These are phyloP conservation scores for Choiromyces venosus DNA, from an alignment of 495 filamentous ascomycete genomes.

Conservation along the genomic window DNA sequence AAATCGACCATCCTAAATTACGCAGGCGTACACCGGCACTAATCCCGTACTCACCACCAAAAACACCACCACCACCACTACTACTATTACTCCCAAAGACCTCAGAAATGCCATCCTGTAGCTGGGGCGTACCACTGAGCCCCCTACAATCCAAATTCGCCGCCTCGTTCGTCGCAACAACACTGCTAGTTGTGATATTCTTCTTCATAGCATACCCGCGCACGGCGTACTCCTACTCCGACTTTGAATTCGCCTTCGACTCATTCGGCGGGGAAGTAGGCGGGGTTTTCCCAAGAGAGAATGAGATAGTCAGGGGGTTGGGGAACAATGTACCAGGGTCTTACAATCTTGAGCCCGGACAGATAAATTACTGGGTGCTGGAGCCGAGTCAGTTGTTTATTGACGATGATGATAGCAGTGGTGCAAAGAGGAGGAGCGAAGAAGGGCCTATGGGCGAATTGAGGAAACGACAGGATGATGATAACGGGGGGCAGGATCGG, in stretches of 20 bases:
- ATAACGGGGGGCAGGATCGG: conserved; percentile 10
- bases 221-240: conserved; percentile 46
- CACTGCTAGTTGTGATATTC: conserved; percentile 46
- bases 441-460: conserved; percentile 17
- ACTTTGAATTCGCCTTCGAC: conserved; percentile 18
- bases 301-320: conserved; percentile 22
- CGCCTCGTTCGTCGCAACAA: conserved; percentile 47
- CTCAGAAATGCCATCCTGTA: background rate
- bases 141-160: conserved; percentile 52
- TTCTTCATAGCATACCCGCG: conserved; percentile 45
- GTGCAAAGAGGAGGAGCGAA: conserved; percentile 3
- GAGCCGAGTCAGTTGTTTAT: conserved; percentile 24
- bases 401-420: background rate
- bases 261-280: conserved; percentile 6
- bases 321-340: conserved; percentile 27
- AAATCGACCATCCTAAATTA: background rate
- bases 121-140: conserved; percentile 33
- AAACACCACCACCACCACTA: background rate
- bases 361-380: conserved; percentile 34
- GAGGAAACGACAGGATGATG: conserved; percentile 35
- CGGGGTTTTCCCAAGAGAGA: conserved; percentile 15
- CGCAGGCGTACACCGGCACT: background rate
- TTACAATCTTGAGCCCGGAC: conserved; percentile 34
- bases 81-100: background rate
- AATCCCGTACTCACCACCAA: background rate